Conservation (phyloP, 108 stramenopile genomes). For the Stephanodiscus minutulus region DNA sequence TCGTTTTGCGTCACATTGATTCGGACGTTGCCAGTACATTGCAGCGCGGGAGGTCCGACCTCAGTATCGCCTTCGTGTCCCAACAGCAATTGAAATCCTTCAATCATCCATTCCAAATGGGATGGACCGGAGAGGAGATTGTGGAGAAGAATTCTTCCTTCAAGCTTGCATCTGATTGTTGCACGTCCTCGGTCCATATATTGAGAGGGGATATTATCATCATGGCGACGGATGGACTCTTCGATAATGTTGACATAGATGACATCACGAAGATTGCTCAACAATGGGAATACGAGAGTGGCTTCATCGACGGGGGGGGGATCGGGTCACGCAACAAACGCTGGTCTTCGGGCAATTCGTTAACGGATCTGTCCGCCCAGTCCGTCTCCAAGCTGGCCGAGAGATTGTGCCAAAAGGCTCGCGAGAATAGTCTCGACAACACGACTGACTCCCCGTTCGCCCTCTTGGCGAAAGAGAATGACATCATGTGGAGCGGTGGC, state of each 20-base stretch:
- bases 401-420: constrained; percentile 58
- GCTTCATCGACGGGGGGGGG: constrained; percentile 76
- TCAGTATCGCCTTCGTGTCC: constrained; percentile 90
- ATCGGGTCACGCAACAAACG: constrained; percentile 69
- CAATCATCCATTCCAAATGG: constrained; percentile 96
- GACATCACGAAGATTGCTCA: constrained; percentile 84
- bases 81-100: constrained; percentile 95
- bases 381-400: constrained; percentile 54
- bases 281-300: constrained; percentile 89
- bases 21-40: constrained; percentile 87
- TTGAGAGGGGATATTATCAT: constrained; percentile 94
- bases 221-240: constrained; percentile 95
- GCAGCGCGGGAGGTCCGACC: constrained; percentile 86
- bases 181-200: constrained; percentile 89
- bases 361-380: constrained; percentile 55
- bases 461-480: constrained; percentile 95
- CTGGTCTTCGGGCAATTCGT: constrained; percentile 69
- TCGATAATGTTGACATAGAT: constrained; percentile 96
- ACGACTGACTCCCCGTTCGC: constrained; percentile 93
- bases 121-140: constrained; percentile 85
- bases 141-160: constrained; percentile 73
- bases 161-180: constrained; percentile 83
- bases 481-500: constrained; percentile 98
- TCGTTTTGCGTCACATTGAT: constrained; percentile 95
- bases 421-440: constrained; percentile 84